Base-by-base conservation (phyloP, 345 rosid genomes). In the Atalantia buxifolia region DNA sequence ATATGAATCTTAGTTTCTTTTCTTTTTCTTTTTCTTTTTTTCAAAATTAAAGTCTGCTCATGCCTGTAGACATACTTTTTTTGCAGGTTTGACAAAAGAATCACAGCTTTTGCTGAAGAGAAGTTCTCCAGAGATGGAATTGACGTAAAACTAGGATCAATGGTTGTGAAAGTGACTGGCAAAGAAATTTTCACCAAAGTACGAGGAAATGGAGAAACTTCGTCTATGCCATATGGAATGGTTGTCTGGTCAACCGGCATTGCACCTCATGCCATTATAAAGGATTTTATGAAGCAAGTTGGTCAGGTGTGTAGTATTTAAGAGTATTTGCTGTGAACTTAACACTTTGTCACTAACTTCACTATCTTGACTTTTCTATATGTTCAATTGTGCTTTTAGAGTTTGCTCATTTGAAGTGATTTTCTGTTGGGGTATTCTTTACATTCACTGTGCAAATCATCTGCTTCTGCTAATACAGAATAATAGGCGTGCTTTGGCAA, bases 191-290 rank as follows among this genome's bases (percentile, higher is more conserved):
- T 91, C 56, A 90, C 98, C 12, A 96, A 90, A 88, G 90, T 66
- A 71, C 91, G 84, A 78, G 93, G 85, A 73, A 88, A 81, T 40
- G 97, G 93, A 45, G 87, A 88, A 78, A 81, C 78, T 64, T 72
- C 88, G 59, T 76, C 91, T 45, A 89, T 90, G 45, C 98, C 98
- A 33, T 94, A 94, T 76, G 99, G 99, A 71, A 91, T 96, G 99
- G 90, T 89, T 72, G 97, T 96, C 82, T 96, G 98, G 99, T 96
- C 99, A 81, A 96, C 99, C 69, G 99, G 99, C 74, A 94, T 94
- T 82, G 99, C 97, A 80, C 87, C 96, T 64, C 94, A 84, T 68
- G 92, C 97, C 68, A 93, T 92, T 67, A 83, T 92, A 25, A 94
- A 82, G 87, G 97, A 92, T 79, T 94, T 93, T 76, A 96, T 96